Conservation (phyloP, 768 basidiomycete species). For the Rickenella mellea region DNA sequence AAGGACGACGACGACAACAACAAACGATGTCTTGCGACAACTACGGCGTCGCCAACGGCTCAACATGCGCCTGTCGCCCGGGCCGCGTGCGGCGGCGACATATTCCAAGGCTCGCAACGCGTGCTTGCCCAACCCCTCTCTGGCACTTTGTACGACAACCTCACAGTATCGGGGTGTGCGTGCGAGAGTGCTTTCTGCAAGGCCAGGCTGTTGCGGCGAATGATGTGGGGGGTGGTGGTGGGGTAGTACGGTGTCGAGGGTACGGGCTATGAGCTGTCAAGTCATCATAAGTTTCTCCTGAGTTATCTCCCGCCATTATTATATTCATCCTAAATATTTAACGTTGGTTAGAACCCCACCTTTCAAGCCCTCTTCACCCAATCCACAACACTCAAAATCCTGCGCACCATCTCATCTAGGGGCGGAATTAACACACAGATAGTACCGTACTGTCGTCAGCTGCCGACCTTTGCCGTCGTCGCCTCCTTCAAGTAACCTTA, state of each 20-base stretch:
- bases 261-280: constrained; percentile 79
- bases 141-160: constrained; percentile 39
- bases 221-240: constrained; percentile 13
- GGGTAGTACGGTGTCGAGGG: constrained; percentile 48
- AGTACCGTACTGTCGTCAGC: too few relatives aligned
- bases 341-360: constrained; percentile 60
- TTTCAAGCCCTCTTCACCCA: constrained; percentile 68
- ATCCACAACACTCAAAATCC: constrained; percentile 66
- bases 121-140: constrained; percentile 34
- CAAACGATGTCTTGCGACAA: constrained; percentile 66
- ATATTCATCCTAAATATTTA: constrained; percentile 1
- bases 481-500: too few relatives aligned
- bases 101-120: constrained; percentile 64
- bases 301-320: neutral
- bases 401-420: constrained; percentile 68
- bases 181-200: constrained; percentile 43
- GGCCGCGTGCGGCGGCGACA: constrained; percentile 74
- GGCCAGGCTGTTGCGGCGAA: constrained; percentile 22
- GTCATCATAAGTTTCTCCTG: constrained; percentile 55
- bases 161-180: constrained; percentile 56
- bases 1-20: too few relatives aligned
- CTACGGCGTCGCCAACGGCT: constrained; percentile 48
- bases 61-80: constrained; percentile 65
- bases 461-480: too few relatives aligned
- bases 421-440: too few relatives aligned